phyloP scores from a whole-genome alignment of 2,329 filamentous ascomycete species.

The Capronia epimyces region DNA sequence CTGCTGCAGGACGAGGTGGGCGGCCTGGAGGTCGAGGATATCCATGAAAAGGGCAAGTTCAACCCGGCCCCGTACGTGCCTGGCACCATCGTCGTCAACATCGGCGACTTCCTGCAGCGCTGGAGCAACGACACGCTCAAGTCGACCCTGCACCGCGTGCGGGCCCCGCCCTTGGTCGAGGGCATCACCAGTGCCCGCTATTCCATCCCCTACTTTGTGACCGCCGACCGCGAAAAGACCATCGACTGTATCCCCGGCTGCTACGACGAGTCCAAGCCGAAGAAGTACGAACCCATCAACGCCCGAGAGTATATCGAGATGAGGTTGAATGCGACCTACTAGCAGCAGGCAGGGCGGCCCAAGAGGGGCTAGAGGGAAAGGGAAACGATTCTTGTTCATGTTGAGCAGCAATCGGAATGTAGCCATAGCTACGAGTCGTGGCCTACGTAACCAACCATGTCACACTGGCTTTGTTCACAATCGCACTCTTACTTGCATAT shows the following conservation, averaged over 20 bases:
- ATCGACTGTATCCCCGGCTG: constrained; percentile 48
- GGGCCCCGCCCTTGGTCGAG: constrained; percentile 19
- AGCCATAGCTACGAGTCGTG: no score
- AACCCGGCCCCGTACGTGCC: constrained; percentile 77
- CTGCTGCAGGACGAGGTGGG: constrained; percentile 46
- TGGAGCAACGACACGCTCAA: constrained; percentile 49
- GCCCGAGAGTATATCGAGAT: constrained; percentile 36
- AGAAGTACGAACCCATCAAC: constrained; percentile 49
- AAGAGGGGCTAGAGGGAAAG: no score
- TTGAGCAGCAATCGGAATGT: no score
- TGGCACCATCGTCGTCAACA: constrained; percentile 50
- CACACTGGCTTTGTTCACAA: no score
- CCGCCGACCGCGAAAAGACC: constrained; percentile 27
- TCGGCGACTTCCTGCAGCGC: constrained; percentile 50
- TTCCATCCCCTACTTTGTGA: constrained; percentile 34
- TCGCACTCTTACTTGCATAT: no score
- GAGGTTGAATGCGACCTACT: constrained; percentile 28
- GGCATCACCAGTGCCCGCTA: constrained; percentile 30
- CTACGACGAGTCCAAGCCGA: constrained; percentile 38
- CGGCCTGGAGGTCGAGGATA: constrained; percentile 51
- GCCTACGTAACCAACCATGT: no score
- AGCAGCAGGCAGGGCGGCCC: background rate
- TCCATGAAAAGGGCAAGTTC: constrained; percentile 68
- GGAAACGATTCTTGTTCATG: no score
- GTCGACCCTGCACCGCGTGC: constrained; percentile 49